Base-by-base conservation (phyloP, 2,329 filamentous ascomycete species). In the Tympanopsis confertula region DNA sequence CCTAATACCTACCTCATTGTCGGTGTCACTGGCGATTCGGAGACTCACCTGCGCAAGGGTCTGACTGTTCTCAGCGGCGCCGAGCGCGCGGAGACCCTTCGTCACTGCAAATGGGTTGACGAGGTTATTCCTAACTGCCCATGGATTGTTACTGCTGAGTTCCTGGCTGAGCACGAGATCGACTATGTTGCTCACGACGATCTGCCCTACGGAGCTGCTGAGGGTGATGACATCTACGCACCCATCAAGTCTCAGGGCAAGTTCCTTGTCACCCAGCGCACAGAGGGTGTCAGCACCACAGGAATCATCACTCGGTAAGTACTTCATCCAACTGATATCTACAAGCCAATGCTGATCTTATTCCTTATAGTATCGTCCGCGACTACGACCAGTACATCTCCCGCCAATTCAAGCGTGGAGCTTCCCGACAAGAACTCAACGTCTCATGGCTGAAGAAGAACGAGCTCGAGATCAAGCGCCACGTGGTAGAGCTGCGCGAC, bases 381-480 rank as follows among this genome's bases (percentile, higher is more conserved):
- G 91, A 98, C 59, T 98, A 98, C 61, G 91, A 98, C 58, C 91
- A 95, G 64, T 98, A 96, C 64, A 93, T 98, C 51, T 74, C 84
- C 39, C 85, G 91, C 41, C 91, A 98, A 60, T 81, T 98, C 57
- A 94, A 91, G 69, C 85, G 91, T 47, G 91, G 91, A 48, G 89
- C 91, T 3, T 87, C 86, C 20, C 80, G 91, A 50, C 89, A 98
- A 57, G 91, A 98, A 60, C 78, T 98, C 58, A 98, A 98, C 55
- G 85, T 98, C 41, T 94, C 86, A 45, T 98, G 91, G 91, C 69
- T 98, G 52, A 98, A 98, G 74, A 98, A 98, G 77, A 96, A 98
- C 61, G 91, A 98, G 65, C 72, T 98, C 41, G 91, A 98, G 55
- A 74, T 98, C 54, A 96, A 95, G 69, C 85, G 91, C 43, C 91